Conservation (phyloP, 176 grass and related monocot genomes). For the Oryza meridionalis region DNA sequence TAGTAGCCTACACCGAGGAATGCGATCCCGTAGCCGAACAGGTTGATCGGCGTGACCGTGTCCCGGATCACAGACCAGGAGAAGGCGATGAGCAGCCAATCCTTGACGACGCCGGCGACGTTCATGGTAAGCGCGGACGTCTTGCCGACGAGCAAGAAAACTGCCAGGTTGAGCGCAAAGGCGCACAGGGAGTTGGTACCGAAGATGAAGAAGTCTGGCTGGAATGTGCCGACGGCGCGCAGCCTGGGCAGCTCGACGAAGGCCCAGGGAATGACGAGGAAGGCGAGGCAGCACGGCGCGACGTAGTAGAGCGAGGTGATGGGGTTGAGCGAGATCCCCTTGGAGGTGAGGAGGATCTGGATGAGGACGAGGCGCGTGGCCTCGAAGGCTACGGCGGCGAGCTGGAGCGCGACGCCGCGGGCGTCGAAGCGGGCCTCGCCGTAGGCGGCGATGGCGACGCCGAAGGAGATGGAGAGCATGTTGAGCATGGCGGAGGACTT, state of each 20-base stretch:
- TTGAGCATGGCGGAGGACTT: slow-evolving; percentile 75
- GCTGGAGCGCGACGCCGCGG: slow-evolving; percentile 78
- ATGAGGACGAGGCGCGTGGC: slow-evolving; percentile 91
- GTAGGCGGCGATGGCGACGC: slow-evolving; percentile 83
- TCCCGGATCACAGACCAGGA: slow-evolving; percentile 96
- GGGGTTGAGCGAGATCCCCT: slow-evolving; percentile 94
- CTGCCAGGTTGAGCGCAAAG: slow-evolving; percentile 86
- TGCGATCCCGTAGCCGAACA: slow-evolving; percentile 86
- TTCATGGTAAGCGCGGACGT: slow-evolving; percentile 96
- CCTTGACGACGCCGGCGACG: slow-evolving; percentile 93
- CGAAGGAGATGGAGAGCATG: slow-evolving; percentile 97
- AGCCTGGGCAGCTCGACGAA: slow-evolving; percentile 87
- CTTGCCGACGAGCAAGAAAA: slow-evolving; percentile 95
- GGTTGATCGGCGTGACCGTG: slow-evolving; percentile 83
- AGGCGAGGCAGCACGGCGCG: slow-evolving; percentile 75
- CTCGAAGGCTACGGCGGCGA: slow-evolving; percentile 82
- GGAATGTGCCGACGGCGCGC: slow-evolving; percentile 58
- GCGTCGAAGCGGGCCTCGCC: slow-evolving; percentile 76
- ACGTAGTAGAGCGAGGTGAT: slow-evolving; percentile 99
- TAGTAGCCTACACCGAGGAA: slow-evolving; percentile 93
- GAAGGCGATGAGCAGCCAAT: slow-evolving; percentile 95
- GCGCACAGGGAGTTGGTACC: slow-evolving; percentile 84
- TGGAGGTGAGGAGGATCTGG: slow-evolving; percentile 98
- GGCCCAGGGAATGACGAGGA: slow-evolving; percentile 75
- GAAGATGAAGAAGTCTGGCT: slow-evolving; percentile 75